These are phyloP conservation scores for Cryptosporidium parvum DNA, from an alignment of 169 alveolate species.

Conservation along the genomic window DNA sequence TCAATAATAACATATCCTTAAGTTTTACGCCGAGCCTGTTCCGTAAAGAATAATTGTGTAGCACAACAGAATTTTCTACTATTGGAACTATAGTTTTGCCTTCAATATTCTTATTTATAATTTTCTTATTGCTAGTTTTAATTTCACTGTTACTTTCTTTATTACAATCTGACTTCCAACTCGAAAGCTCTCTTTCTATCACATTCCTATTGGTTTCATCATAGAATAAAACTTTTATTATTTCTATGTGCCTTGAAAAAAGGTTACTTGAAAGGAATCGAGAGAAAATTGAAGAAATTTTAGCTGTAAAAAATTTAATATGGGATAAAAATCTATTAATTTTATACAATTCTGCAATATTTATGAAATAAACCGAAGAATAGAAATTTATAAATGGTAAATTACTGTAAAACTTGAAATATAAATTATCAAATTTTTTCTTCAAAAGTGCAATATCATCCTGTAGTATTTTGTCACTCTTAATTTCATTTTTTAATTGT, in stretches of 20 bases:
- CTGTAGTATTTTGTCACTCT: slow-evolving; percentile 15
- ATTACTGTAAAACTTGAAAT: neutral
- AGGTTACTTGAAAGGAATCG: neutral
- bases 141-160: neutral
- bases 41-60: slow-evolving; percentile 86
- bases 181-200: slow-evolving; percentile 3
- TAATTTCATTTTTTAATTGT: slow-evolving; percentile 15
- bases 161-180: neutral
- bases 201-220: slow-evolving; percentile 2
- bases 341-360: neutral
- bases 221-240: slow-evolving; percentile 16
- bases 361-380: neutral
- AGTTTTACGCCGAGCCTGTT: slow-evolving; percentile 88
- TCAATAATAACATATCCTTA: slow-evolving; percentile 90
- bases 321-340: neutral
- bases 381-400: neutral
- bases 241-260: neutral
- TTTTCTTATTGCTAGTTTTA: neutral
- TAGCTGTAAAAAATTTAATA: neutral
- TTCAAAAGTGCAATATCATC: slow-evolving; percentile 9
- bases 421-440: neutral
- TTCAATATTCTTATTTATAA: neutral
- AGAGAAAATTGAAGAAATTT: neutral
- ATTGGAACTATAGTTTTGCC: neutral
- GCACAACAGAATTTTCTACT: slow-evolving; percentile 79